A percentile compares a stretch with the other conserved stretches of the same genome.
These are phyloP conservation scores for Perilla frutescens DNA, from an alignment of 257 asterid species.

Conservation along the genomic window DNA sequence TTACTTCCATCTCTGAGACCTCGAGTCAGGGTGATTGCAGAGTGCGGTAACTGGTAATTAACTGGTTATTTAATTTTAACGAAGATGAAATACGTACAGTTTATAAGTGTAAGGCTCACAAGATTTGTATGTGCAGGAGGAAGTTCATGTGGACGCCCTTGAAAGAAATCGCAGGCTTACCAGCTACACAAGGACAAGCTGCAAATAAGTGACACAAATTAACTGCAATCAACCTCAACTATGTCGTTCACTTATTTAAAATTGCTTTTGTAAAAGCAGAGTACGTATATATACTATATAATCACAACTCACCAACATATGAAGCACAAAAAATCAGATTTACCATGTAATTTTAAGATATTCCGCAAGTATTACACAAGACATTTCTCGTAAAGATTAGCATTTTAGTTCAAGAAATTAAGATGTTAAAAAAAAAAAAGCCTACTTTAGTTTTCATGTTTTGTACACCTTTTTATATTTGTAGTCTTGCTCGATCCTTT, in stretches of 20 bases:
- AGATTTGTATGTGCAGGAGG: slow-evolving; percentile 52
- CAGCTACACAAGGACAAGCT: slow-evolving; percentile 35
- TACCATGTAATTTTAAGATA: too few relatives aligned
- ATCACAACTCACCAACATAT: too few relatives aligned
- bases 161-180: slow-evolving; percentile 68
- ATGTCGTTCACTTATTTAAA: slow-evolving; percentile 5
- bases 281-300: too few relatives aligned
- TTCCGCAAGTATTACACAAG: not conserved
- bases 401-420: not conserved
- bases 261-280: not conserved
- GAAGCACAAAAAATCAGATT: too few relatives aligned
- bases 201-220: not conserved
- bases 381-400: not conserved
- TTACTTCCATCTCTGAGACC: slow-evolving; percentile 82
- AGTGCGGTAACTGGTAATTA: slow-evolving; percentile 83
- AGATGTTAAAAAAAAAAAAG: too few relatives aligned
- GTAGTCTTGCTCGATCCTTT: too few relatives aligned
- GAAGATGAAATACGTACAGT: not conserved
- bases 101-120: not conserved
- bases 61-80: too few relatives aligned
- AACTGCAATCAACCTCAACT: not conserved
- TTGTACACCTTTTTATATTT: too few relatives aligned
- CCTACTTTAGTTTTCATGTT: too few relatives aligned
- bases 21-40: slow-evolving; percentile 79
- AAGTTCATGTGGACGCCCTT: slow-evolving; percentile 87